These are phyloP conservation scores for Fusarium staphyleae DNA, from an alignment of 2,329 filamentous ascomycete species.

Conservation along the genomic window DNA sequence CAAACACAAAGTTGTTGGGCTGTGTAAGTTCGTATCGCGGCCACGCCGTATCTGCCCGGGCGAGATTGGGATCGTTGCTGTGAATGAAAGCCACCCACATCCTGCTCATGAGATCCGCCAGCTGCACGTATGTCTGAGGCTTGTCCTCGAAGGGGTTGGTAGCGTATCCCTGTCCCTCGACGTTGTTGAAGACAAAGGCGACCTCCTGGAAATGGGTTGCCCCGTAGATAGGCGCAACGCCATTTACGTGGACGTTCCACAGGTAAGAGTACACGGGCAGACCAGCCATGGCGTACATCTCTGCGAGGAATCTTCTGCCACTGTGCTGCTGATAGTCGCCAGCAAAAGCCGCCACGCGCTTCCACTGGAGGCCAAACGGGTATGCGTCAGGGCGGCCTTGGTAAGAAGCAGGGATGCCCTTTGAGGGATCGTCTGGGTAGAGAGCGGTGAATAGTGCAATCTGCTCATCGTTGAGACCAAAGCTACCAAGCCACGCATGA, in stretches of 20 bases:
- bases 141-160: constrained; percentile 50
- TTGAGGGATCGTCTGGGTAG: constrained; percentile 58
- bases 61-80: constrained; percentile 47
- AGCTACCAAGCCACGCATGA: constrained; percentile 31
- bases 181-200: constrained; percentile 49
- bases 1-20: constrained; percentile 58
- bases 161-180: constrained; percentile 51
- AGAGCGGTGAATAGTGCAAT: constrained; percentile 49
- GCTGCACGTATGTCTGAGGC: constrained; percentile 46
- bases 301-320: constrained; percentile 59
- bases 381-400: constrained; percentile 41
- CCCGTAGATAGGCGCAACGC: constrained; percentile 50
- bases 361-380: constrained; percentile 56
- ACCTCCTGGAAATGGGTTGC: constrained; percentile 41
- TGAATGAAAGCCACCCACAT: constrained; percentile 58
- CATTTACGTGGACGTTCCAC: constrained; percentile 57
- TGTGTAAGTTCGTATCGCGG: constrained; percentile 50
- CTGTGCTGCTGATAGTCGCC: constrained; percentile 65
- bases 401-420: constrained; percentile 56
- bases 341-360: constrained; percentile 59
- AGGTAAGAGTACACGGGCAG: constrained; percentile 59
- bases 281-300: constrained; percentile 57
- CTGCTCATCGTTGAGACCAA: constrained; percentile 35
- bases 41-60: constrained; percentile 45
- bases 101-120: constrained; percentile 57